Percentiles rank a stretch among this genome's conserved stretches.
Conservation (phyloP, 164 flowering plant species). For the Cinnamomum chago region DNA sequence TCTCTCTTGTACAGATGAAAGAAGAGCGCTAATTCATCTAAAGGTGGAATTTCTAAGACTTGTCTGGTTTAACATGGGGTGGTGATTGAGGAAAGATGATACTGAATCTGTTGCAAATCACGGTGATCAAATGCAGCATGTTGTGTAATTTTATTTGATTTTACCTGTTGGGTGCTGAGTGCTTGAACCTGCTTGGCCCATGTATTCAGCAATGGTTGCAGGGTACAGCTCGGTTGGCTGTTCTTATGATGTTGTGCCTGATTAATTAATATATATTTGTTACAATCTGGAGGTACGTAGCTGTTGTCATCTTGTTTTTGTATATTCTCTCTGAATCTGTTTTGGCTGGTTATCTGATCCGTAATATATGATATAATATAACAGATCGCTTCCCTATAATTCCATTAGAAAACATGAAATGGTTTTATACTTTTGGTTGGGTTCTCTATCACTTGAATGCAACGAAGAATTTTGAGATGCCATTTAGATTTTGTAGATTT, state of each 20-base stretch:
- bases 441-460: neutral
- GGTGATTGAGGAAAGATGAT: neutral
- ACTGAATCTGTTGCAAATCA: neutral
- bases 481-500: neutral
- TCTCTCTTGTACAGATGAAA: conserved; percentile 42
- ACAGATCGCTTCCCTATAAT: neutral
- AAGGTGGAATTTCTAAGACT: neutral
- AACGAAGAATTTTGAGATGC: neutral
- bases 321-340: conserved; percentile 4
- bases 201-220: neutral
- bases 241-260: conserved; percentile 3
- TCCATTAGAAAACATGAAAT: conserved; percentile 3
- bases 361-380: neutral
- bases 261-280: neutral
- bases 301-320: conserved; percentile 5
- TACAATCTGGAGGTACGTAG: neutral
- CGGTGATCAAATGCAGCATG: neutral
- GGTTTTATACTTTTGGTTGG: neutral
- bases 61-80: neutral
- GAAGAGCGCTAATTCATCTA: conserved; percentile 39
- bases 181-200: neutral
- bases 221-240: conserved; percentile 9
- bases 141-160: neutral
- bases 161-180: neutral
- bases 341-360: neutral